These are phyloP conservation scores for Arxiozyma slooffiae DNA, from an alignment of 1,139 yeast species.

Conservation along the genomic window DNA sequence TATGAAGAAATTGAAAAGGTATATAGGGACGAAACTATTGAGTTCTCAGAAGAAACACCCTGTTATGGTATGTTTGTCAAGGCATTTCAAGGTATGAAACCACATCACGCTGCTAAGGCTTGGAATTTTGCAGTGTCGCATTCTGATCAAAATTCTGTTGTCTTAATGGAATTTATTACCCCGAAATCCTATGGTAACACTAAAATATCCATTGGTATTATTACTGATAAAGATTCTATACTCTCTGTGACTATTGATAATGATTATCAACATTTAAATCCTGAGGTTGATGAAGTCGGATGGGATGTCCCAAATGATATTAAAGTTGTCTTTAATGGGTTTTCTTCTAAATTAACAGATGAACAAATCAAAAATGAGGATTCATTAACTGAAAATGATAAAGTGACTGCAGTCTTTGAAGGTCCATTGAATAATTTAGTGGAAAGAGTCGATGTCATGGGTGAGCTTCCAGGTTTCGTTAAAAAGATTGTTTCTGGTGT, in stretches of 20 bases:
- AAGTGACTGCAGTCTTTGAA: slow-evolving; percentile 35
- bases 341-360: slow-evolving; percentile 34
- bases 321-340: slow-evolving; percentile 48
- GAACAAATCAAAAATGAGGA: slow-evolving; percentile 31
- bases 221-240: slow-evolving; percentile 55
- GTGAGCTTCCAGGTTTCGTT: slow-evolving; percentile 89
- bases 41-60: slow-evolving; percentile 26
- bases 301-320: slow-evolving; percentile 82
- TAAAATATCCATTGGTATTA: slow-evolving; percentile 69
- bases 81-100: slow-evolving; percentile 99
- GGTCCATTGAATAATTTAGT: slow-evolving; percentile 53
- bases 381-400: slow-evolving; percentile 10
- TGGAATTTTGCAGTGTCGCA: slow-evolving; percentile 95
- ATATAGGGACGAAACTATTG: slow-evolving; percentile 17
- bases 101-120: slow-evolving; percentile 94
- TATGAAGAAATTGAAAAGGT: slow-evolving; percentile 11
- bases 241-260: slow-evolving; percentile 60
- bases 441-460: slow-evolving; percentile 95
- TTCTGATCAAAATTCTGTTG: slow-evolving; percentile 60
- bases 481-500: slow-evolving; percentile 89
- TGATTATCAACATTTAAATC: slow-evolving; percentile 50
- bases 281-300: slow-evolving; percentile 66
- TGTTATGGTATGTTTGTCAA: slow-evolving; percentile 79
- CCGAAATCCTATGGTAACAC: slow-evolving; percentile 83
- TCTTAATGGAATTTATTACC: slow-evolving; percentile 91